A percentile compares a stretch with the other conserved stretches of the same genome.
These are phyloP conservation scores for Xylaria nigripes DNA, from an alignment of 495 filamentous ascomycete genomes.

Conservation along the genomic window DNA sequence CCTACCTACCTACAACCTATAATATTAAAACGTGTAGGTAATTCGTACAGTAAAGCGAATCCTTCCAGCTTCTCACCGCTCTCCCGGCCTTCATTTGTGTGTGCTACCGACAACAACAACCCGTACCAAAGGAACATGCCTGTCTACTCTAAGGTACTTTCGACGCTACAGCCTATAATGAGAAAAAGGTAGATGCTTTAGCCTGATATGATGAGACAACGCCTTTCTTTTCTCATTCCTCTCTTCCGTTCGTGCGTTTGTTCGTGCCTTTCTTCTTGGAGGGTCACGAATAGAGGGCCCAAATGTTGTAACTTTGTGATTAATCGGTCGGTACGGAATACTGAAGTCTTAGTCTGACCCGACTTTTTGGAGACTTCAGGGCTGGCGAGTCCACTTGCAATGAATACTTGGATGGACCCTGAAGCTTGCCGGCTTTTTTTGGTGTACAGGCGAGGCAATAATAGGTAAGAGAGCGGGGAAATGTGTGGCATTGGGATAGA, in stretches of 20 bases:
- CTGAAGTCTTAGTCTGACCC: neutral
- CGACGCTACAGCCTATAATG: neutral
- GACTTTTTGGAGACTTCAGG: constrained; percentile 3
- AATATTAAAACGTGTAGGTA: neutral
- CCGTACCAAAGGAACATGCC: too few species aligned
- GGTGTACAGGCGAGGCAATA: too few species aligned
- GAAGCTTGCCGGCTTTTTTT: neutral
- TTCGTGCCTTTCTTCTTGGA: neutral
- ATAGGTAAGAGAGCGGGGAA: too few species aligned
- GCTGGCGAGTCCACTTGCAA: neutral
- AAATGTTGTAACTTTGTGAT: neutral
- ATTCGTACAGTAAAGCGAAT: neutral
- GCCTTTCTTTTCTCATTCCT: neutral
- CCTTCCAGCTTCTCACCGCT: neutral
- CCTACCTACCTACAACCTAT: neutral
- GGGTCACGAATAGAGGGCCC: neutral
- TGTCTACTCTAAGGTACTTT: too few species aligned
- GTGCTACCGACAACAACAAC: neutral
- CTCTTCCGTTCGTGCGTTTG: neutral
- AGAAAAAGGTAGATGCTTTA: too few species aligned
- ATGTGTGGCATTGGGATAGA: too few species aligned
- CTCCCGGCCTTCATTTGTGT: neutral
- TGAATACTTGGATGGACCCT: neutral
- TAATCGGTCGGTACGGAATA: too few species aligned
- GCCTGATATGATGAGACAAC: neutral